Evolutionary conservation across 116 monocot species (phyloP).

Genomic region (Zostera marina): DNA sequence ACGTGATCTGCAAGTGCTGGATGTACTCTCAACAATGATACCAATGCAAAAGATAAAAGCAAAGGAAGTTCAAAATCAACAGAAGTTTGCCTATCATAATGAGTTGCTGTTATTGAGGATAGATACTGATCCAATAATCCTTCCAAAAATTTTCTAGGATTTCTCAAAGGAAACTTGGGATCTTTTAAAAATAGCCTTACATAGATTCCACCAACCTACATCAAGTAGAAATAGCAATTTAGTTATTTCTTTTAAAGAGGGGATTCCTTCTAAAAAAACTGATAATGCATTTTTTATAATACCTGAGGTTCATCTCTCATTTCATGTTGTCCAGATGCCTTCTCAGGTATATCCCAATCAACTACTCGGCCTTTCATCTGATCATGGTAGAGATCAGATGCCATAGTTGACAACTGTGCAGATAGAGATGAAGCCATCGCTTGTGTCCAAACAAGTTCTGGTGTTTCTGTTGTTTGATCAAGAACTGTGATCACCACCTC

Average conservation of each 20-base stretch:
- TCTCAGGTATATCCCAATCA: constrained; percentile 98
- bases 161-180: constrained; percentile 95
- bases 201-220: constrained; percentile 99
- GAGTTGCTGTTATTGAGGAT: constrained; percentile 82
- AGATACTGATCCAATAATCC: constrained; percentile 98
- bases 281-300: background rate
- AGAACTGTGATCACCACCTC: constrained; percentile 72
- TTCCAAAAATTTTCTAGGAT: constrained; percentile 96
- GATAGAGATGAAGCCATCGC: constrained; percentile 98
- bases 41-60: constrained; percentile 88
- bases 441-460: constrained; percentile 99
- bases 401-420: constrained; percentile 95
- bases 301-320: constrained; percentile 99
- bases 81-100: constrained; percentile 45
- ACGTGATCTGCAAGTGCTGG: constrained; percentile 93
- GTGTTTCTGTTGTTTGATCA: constrained; percentile 97
- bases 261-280: background rate
- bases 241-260: background rate
- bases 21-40: constrained; percentile 89
- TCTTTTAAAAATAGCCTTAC: constrained; percentile 93
- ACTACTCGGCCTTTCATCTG: constrained; percentile 79
- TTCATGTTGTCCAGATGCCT: constrained; percentile 87
- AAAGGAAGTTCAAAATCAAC: constrained; percentile 85
- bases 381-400: constrained; percentile 81
- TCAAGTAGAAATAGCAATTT: background rate